phyloP scores from a whole-genome alignment of 805 yeast genomes.

The Ogataea polymorpha region DNA sequence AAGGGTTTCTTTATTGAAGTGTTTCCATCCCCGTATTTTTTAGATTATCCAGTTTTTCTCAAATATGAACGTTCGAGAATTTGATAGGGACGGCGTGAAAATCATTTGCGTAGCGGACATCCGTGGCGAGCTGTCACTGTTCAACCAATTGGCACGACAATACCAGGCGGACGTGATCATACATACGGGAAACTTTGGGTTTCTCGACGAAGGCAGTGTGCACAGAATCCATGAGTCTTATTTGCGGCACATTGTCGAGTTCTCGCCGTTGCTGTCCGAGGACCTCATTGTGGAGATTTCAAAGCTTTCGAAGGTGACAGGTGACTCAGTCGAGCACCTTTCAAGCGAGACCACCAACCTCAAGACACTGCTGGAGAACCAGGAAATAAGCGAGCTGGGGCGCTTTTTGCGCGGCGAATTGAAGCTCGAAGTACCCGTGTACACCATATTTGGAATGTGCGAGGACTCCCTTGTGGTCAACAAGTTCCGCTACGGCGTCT shows the following conservation, averaged over 20 bases:
- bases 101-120: slow-evolving; percentile 49
- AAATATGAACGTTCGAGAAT: slow-evolving; percentile 10
- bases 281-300: slow-evolving; percentile 49
- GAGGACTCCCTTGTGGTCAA: slow-evolving; percentile 70
- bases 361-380: slow-evolving; percentile 35
- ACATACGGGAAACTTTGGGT: slow-evolving; percentile 81
- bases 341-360: slow-evolving; percentile 36
- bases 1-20: not conserved
- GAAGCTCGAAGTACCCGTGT: slow-evolving; percentile 57
- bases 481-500: slow-evolving; percentile 54
- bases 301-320: slow-evolving; percentile 44
- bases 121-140: slow-evolving; percentile 48
- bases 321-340: slow-evolving; percentile 38
- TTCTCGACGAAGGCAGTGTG: slow-evolving; percentile 59
- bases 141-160: slow-evolving; percentile 47
- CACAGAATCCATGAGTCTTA: slow-evolving; percentile 53
- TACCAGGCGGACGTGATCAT: slow-evolving; percentile 51
- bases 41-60: not conserved
- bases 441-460: slow-evolving; percentile 72
- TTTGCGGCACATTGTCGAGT: slow-evolving; percentile 63
- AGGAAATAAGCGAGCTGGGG: slow-evolving; percentile 50
- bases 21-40: not conserved
- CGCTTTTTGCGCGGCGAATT: slow-evolving; percentile 43
- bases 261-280: slow-evolving; percentile 54
- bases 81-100: slow-evolving; percentile 22